Percentiles rank a stretch among this genome's conserved stretches.
phyloP scores from a whole-genome alignment of 2,329 filamentous ascomycete species.

The Fusarium oxysporum region DNA sequence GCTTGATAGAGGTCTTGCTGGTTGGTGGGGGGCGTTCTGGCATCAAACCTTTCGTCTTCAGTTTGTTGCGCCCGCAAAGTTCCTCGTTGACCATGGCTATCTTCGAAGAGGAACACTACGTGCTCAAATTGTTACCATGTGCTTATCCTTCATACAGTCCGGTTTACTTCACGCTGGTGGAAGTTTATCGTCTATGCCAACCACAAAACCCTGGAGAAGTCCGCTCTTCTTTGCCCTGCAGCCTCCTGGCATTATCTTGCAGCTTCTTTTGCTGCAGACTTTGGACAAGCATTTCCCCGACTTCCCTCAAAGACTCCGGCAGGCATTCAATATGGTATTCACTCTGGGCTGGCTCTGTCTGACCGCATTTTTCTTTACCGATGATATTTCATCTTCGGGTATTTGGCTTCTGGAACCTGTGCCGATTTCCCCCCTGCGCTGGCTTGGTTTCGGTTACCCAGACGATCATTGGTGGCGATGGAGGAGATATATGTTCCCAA shows the following conservation, averaged over 20 bases:
- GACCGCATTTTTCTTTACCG: slow-evolving; percentile 73
- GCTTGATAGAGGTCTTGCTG: slow-evolving; percentile 76
- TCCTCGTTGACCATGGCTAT: slow-evolving; percentile 56
- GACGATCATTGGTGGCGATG: slow-evolving; percentile 77
- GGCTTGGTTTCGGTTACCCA: slow-evolving; percentile 70
- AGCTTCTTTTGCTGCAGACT: slow-evolving; percentile 57
- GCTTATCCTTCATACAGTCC: slow-evolving; percentile 69
- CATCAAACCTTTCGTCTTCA: slow-evolving; percentile 87
- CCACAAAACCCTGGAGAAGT: slow-evolving; percentile 63
- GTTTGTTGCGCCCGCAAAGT: slow-evolving; percentile 71
- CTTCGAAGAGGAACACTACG: slow-evolving; percentile 49
- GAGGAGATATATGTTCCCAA: slow-evolving; percentile 63
- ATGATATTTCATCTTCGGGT: slow-evolving; percentile 80
- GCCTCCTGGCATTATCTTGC: slow-evolving; percentile 71
- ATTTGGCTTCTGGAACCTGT: slow-evolving; percentile 86
- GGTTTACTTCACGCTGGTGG: slow-evolving; percentile 78
- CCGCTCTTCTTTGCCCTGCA: slow-evolving; percentile 80
- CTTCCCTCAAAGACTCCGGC: slow-evolving; percentile 60
- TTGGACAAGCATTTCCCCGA: slow-evolving; percentile 53
- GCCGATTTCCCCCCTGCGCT: slow-evolving; percentile 78
- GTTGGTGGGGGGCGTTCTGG: slow-evolving; percentile 90
- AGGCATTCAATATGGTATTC: slow-evolving; percentile 70
- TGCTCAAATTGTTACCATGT: slow-evolving; percentile 45
- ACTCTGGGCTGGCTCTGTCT: slow-evolving; percentile 74
- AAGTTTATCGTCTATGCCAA: slow-evolving; percentile 72